A percentile compares a stretch with the other conserved stretches of the same genome.
phyloP scores from a whole-genome alignment of 1,139 yeast genomes.

The Lizanozyma gosingica region DNA sequence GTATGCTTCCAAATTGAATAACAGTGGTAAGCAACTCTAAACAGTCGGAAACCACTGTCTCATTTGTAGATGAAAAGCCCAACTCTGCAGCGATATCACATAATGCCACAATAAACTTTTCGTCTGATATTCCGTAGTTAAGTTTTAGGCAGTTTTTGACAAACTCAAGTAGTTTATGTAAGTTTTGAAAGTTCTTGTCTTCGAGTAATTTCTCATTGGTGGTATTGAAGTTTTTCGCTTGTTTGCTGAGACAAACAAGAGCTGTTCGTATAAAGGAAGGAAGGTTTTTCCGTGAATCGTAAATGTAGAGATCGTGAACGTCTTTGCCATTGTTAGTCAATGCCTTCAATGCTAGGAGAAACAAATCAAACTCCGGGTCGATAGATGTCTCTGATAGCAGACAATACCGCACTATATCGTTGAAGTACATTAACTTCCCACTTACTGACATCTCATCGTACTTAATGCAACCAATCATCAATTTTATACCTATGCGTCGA shows the following conservation, averaged over 20 bases:
- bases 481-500: constrained; percentile 45
- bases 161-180: constrained; percentile 23
- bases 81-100: constrained; percentile 28
- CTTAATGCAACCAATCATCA: constrained; percentile 49
- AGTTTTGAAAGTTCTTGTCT: constrained; percentile 9
- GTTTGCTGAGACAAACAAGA: background rate
- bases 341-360: constrained; percentile 40
- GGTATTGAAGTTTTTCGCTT: background rate
- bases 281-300: constrained; percentile 13
- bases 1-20: constrained; percentile 40
- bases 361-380: constrained; percentile 48
- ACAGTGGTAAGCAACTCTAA: constrained; percentile 40
- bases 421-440: constrained; percentile 47
- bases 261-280: background rate
- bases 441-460: constrained; percentile 42
- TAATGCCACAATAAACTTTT: constrained; percentile 24
- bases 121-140: constrained; percentile 39
- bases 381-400: constrained; percentile 12
- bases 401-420: constrained; percentile 47
- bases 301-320: constrained; percentile 47
- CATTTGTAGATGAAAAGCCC: constrained; percentile 35
- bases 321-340: constrained; percentile 58
- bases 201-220: constrained; percentile 1
- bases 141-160: constrained; percentile 38
- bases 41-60: constrained; percentile 29